Conservation (phyloP, 2,329 filamentous ascomycete genomes). For the Pseudogymnoascus sp. region DNA sequence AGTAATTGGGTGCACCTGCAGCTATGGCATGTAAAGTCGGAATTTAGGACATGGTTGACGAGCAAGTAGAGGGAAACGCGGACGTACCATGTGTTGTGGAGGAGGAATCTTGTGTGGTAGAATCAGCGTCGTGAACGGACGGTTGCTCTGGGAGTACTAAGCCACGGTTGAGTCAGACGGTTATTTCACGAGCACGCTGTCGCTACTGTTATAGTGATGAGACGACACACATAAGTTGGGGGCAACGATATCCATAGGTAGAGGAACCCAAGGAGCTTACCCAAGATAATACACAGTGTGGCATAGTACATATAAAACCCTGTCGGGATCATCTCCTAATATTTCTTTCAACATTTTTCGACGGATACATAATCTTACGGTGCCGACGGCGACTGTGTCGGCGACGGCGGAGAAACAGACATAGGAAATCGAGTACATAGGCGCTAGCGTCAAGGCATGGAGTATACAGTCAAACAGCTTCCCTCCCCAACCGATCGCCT, state of each 20-base stretch:
- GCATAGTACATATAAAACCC: neutral
- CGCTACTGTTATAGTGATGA: neutral
- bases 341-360: neutral
- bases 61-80: neutral
- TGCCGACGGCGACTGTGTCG: neutral
- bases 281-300: neutral
- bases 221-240: neutral
- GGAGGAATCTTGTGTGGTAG: neutral
- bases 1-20: neutral
- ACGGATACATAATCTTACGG: neutral
- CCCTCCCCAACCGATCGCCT: neutral
- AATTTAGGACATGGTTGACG: neutral
- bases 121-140: neutral
- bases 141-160: neutral
- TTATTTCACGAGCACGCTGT: neutral
- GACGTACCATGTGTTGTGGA: neutral
- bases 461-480: constrained; percentile 4
- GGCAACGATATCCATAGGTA: neutral
- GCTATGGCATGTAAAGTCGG: neutral
- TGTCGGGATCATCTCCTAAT: neutral
- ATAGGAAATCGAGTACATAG: constrained; percentile 4
- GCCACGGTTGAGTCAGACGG: neutral
- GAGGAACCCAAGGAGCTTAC: neutral
- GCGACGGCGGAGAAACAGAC: neutral
- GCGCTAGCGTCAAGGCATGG: neutral